A percentile compares a stretch with the other conserved stretches of the same genome.
Evolutionary conservation across 768 basidiomycete species (phyloP).

Genomic region (Rhodocollybia butyracea): DNA sequence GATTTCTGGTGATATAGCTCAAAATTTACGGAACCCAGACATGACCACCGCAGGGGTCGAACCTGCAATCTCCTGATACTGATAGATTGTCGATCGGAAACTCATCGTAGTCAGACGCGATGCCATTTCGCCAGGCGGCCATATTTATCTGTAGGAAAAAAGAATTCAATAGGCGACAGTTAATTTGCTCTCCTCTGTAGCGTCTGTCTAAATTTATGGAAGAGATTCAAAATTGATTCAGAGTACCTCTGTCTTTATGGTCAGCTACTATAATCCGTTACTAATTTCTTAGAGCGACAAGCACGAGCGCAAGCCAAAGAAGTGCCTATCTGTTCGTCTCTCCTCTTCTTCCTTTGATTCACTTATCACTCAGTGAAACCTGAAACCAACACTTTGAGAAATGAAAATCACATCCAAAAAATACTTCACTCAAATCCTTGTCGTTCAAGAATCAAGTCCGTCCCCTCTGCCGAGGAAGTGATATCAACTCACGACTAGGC

Average conservation of each 20-base stretch:
- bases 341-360: not conserved
- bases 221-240: slow-evolving; percentile 20
- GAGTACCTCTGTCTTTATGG: not conserved
- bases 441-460: slow-evolving; percentile 20
- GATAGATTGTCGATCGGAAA: no score
- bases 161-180: slow-evolving; percentile 17
- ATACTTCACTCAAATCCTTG: slow-evolving; percentile 21
- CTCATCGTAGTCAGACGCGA: slow-evolving; percentile 87
- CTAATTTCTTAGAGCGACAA: slow-evolving; percentile 20
- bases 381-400: slow-evolving; percentile 21
- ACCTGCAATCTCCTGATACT: slow-evolving; percentile 95
- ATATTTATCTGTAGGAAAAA: no score
- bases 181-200: not conserved
- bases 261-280: not conserved
- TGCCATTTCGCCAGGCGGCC: slow-evolving; percentile 93
- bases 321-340: slow-evolving; percentile 27
- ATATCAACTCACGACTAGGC: no score
- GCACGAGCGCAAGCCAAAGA: slow-evolving; percentile 27
- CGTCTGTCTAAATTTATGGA: slow-evolving; percentile 9
- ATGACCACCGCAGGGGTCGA: slow-evolving; percentile 83
- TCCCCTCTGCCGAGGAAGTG: no score
- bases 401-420: slow-evolving; percentile 25
- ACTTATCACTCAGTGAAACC: slow-evolving; percentile 23
- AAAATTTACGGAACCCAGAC: no score
- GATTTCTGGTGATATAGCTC: no score